Conservation (phyloP, 192 early-diverging fungal species). For the Coemansia sp. region DNA sequence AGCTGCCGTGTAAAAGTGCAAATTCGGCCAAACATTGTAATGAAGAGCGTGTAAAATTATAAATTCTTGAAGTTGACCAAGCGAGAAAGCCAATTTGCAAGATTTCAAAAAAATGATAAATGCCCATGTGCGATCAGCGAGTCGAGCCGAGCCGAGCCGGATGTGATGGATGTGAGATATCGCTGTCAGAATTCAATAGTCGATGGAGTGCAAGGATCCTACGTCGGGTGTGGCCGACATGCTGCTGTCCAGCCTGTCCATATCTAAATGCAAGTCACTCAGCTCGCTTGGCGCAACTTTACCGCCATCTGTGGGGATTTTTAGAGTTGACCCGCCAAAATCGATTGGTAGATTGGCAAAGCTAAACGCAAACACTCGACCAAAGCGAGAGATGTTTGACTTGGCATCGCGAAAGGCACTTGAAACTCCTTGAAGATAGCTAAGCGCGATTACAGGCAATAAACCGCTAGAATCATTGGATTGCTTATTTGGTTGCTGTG, state of each 20-base stretch:
- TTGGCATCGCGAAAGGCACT: background rate
- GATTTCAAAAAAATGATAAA: background rate
- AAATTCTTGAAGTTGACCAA: background rate
- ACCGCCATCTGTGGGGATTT: background rate
- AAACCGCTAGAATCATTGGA: background rate
- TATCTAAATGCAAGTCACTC: background rate
- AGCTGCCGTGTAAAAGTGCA: slow-evolving; percentile 29
- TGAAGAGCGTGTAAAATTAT: background rate
- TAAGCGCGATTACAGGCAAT: slow-evolving; percentile 12
- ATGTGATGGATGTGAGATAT: background rate
- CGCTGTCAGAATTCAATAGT: background rate
- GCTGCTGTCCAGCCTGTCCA: background rate
- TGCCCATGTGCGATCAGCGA: background rate
- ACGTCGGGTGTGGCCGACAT: background rate
- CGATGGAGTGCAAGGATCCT: background rate
- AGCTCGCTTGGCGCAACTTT: background rate
- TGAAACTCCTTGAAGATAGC: slow-evolving; percentile 15
- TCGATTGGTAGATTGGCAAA: slow-evolving; percentile 16
- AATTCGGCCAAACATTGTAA: slow-evolving; percentile 35
- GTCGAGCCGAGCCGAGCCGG: background rate
- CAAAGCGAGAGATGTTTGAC: background rate
- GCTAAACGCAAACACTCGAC: slow-evolving; percentile 15
- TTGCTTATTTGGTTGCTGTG: background rate
- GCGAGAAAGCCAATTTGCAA: background rate
- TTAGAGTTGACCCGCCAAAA: background rate